phyloP scores from a whole-genome alignment of 2,329 filamentous ascomycete species.

The Aspergillus persii region DNA sequence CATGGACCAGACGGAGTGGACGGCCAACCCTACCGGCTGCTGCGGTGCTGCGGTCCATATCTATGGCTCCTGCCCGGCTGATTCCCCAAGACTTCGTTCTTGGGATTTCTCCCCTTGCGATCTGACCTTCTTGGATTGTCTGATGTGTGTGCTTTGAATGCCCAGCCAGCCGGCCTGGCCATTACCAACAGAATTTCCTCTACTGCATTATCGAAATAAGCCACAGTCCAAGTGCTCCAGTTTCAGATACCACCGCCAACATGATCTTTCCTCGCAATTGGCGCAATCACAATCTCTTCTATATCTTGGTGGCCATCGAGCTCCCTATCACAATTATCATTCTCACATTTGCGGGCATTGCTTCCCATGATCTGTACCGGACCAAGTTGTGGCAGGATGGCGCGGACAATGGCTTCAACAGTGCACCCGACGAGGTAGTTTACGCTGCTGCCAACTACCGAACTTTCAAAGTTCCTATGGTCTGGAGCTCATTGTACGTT shows the following conservation, averaged over 20 bases:
- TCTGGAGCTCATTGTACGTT: conserved; percentile 61
- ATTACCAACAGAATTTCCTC: neutral
- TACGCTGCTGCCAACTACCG: conserved; percentile 61
- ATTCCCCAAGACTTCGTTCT: conserved; percentile 18
- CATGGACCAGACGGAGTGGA: conserved; percentile 18
- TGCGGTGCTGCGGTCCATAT: conserved; percentile 25
- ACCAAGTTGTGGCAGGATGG: conserved; percentile 63
- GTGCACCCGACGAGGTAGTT: conserved; percentile 54
- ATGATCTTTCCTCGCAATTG: conserved; percentile 55
- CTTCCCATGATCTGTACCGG: conserved; percentile 60
- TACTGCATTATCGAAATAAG: conserved; percentile 1
- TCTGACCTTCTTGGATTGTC: conserved; percentile 10
- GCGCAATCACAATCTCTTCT: conserved; percentile 52
- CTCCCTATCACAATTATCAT: conserved; percentile 57
- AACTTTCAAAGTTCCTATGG: conserved; percentile 52
- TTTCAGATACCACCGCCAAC: conserved; percentile 13
- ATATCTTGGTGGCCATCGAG: conserved; percentile 54
- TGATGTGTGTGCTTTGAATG: conserved; percentile 31
- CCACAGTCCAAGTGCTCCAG: neutral
- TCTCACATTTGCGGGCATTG: conserved; percentile 61
- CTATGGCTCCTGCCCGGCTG: conserved; percentile 25
- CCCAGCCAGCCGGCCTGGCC: conserved; percentile 41
- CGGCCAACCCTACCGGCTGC: conserved; percentile 6
- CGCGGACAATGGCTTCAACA: conserved; percentile 61
- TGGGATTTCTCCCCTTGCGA: conserved; percentile 13